phyloP scores from a whole-genome alignment of 352 stramenopile species.

The Phytophthora parvispora region DNA sequence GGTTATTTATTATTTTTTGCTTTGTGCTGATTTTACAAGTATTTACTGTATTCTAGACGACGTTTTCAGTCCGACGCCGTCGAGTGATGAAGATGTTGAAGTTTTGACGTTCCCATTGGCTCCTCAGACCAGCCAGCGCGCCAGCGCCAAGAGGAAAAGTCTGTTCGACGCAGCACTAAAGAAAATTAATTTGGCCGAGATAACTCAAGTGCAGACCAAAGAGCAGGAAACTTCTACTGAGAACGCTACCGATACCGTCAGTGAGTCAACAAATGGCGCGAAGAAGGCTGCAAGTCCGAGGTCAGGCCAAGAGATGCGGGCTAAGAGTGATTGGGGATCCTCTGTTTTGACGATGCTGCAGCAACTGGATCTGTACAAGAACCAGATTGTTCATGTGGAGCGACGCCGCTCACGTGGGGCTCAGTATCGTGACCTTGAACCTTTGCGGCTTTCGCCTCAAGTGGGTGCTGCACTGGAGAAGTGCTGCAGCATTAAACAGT shows the following conservation, averaged over 20 bases:
- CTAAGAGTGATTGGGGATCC: slow-evolving; percentile 32
- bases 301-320: neutral
- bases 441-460: slow-evolving; percentile 46
- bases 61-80: slow-evolving; percentile 40
- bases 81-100: slow-evolving; percentile 45
- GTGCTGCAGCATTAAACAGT: slow-evolving; percentile 56
- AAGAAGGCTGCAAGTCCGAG: slow-evolving; percentile 7
- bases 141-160: slow-evolving; percentile 60
- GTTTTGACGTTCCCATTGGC: slow-evolving; percentile 69
- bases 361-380: slow-evolving; percentile 63
- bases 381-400: slow-evolving; percentile 90
- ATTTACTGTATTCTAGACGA: slow-evolving; percentile 54
- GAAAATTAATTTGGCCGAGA: slow-evolving; percentile 5
- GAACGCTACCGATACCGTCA: neutral
- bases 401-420: slow-evolving; percentile 51
- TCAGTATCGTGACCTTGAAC: slow-evolving; percentile 43
- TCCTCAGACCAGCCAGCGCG: slow-evolving; percentile 69
- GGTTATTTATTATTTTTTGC: neutral
- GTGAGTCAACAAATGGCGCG: neutral
- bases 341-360: slow-evolving; percentile 62
- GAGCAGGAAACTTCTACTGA: neutral
- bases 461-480: slow-evolving; percentile 55
- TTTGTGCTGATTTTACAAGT: neutral
- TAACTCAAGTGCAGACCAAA: neutral
- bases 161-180: slow-evolving; percentile 65